These are phyloP conservation scores for Amphicarpaea edgeworthii DNA, from an alignment of 306 rosid genomes.

Conservation along the genomic window DNA sequence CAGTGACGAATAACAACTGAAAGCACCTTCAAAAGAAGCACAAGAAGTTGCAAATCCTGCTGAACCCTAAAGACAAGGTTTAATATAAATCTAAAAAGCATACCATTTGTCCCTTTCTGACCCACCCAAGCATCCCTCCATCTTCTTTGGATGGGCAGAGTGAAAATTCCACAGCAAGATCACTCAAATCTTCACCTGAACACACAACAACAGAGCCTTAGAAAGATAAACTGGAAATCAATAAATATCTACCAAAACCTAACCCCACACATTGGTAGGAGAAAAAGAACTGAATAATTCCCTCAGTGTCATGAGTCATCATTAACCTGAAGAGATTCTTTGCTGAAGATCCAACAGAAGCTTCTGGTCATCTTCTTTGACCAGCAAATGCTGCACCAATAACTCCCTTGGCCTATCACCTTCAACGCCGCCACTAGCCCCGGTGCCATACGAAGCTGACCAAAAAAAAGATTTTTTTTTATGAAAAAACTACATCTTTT, in stretches of 20 bases:
- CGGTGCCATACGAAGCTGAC: conserved; percentile 74
- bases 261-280: neutral
- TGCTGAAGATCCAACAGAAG: conserved; percentile 77
- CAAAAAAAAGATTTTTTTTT: conserved; percentile 19
- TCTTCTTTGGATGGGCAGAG: conserved; percentile 89
- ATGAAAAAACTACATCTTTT: neutral
- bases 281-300: conserved; percentile 10
- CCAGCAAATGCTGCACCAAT: conserved; percentile 92
- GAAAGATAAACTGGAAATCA: neutral
- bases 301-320: conserved; percentile 9
- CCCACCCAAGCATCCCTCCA: conserved; percentile 99
- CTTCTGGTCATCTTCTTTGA: conserved; percentile 77
- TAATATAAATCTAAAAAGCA: conserved; percentile 1
- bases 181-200: conserved; percentile 94
- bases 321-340: conserved; percentile 68
- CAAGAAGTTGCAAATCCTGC: neutral
- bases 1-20: conserved; percentile 7
- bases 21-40: conserved; percentile 9
- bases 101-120: conserved; percentile 95
- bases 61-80: conserved; percentile 28
- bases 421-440: conserved; percentile 55
- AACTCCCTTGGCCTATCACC: conserved; percentile 64
- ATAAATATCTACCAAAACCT: conserved; percentile 14
- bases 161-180: conserved; percentile 86
- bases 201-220: conserved; percentile 37